Evolutionary conservation across 2,329 filamentous ascomycete species (phyloP), one percentile per base, ranked within the genome.

Genomic region (Hypoxylon rubiginosum): DNA sequence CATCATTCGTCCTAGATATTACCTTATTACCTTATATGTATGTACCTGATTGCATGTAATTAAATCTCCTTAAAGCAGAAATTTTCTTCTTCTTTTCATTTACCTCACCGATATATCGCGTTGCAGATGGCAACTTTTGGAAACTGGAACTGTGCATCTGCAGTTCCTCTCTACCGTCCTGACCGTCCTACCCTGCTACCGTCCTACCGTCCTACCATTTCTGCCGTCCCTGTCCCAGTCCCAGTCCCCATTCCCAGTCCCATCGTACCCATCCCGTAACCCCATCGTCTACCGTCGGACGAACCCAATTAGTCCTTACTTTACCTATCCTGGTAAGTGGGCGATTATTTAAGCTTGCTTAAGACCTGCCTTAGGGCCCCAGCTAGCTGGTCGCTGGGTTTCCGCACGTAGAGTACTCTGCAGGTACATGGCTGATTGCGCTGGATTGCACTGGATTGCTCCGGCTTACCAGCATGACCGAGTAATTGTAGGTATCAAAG

Each of bases 281-380:
- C 13, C 13, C 8, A 17, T 9, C 39, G 39, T 43, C n/a, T 43
- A 17, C 39, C 39, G 39, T 43, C 24, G 17, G 36, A 17, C 46
- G 46, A 51, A 41, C 34, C 28, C 26, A 24, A 36, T 28, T 52
- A 34, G 49, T 49, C 32, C 24, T 45, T 58, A 41, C 54, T 36
- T 66, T 69, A 46, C 68, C 68, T 61, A 64, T 71, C 48, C 58
- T 51, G 64, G 68, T 65, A 69, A 71, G 68, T 66, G 63, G 64
- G 55, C 52, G 60, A 62, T 58, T 41, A 53, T 68, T 70, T 70
- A 68, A 70, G 55, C 66, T 65, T 70, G 60, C 58, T 62, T 58
- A 61, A 63, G 57, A 53, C 52, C 46, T 58, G 57, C 51, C 57
- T 64, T 69, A 66, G 60, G 62, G 57, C 59, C 58, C 58, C 67